These are phyloP conservation scores for Solanum ossicruentum DNA, from an alignment of 257 asterid genomes.

Conservation along the genomic window DNA sequence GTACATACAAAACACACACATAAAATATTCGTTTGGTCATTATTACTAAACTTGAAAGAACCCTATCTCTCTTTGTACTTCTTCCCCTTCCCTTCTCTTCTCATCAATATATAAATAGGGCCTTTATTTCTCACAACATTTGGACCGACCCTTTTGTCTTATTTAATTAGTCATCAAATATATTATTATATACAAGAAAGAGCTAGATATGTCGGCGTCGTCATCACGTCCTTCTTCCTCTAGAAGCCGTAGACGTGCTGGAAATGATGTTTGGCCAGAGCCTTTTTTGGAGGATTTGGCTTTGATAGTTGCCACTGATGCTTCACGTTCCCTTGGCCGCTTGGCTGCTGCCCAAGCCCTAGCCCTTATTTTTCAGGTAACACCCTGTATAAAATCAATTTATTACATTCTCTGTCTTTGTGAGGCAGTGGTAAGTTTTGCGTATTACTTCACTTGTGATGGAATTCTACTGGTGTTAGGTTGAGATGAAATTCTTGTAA, in stretches of 20 bases:
- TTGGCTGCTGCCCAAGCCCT: conserved; percentile 74
- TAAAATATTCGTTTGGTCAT: not conserved
- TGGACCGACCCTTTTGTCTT: not conserved
- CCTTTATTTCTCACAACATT: not conserved
- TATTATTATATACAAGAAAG: too few species aligned
- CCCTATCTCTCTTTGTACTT: not conserved
- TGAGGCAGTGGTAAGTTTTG: too few species aligned
- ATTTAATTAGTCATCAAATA: too few species aligned
- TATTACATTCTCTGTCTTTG: not conserved
- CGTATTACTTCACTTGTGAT: too few species aligned
- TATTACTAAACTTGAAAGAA: not conserved
- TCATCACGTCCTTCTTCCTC: conserved; percentile 31
- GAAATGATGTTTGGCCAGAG: conserved; percentile 68
- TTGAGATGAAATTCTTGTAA: not conserved
- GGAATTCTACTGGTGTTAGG: not conserved
- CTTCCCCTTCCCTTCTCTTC: not conserved
- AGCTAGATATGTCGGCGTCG: conserved; percentile 34
- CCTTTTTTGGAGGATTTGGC: conserved; percentile 79
- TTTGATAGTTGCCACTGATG: conserved; percentile 38
- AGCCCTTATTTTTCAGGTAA: conserved; percentile 52
- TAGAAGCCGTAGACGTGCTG: conserved; percentile 31
- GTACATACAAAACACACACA: not conserved
- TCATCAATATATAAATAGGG: not conserved
- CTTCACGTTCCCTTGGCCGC: conserved; percentile 41
- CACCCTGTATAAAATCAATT: not conserved